Conservation (phyloP, 1,139 yeast species). For the Suhomyces choctaworum region DNA sequence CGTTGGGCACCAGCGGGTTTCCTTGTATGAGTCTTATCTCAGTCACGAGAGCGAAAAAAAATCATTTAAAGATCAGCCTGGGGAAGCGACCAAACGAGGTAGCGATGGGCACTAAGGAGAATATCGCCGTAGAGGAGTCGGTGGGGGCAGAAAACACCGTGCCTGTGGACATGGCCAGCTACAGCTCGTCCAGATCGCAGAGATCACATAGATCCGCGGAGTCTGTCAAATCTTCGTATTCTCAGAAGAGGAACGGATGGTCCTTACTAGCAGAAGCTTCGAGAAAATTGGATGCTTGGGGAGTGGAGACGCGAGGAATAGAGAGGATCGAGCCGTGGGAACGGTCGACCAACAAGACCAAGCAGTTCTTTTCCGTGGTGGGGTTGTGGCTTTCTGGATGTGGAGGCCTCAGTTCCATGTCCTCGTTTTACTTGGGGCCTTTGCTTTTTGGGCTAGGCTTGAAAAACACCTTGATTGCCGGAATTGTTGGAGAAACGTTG, state of each 20-base stretch:
- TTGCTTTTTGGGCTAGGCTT: slow-evolving; percentile 66
- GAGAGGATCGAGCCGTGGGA: slow-evolving; percentile 74
- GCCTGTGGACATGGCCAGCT: background rate
- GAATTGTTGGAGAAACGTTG: slow-evolving; percentile 58
- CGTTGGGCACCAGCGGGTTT: no score
- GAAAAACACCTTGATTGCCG: slow-evolving; percentile 58
- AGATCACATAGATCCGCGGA: no score
- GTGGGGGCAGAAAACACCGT: background rate
- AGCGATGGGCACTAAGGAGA: slow-evolving; percentile 4
- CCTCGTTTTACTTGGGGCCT: slow-evolving; percentile 76
- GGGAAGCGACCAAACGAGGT: no score
- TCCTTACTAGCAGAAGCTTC: slow-evolving; percentile 17
- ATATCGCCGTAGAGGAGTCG: background rate
- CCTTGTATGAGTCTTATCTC: no score
- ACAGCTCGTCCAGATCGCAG: slow-evolving; percentile 1
- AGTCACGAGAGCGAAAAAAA: no score
- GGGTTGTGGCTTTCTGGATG: slow-evolving; percentile 85
- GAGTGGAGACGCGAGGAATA: slow-evolving; percentile 81
- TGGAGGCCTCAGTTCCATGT: slow-evolving; percentile 84
- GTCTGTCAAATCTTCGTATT: slow-evolving; percentile 1
- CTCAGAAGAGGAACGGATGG: slow-evolving; percentile 6
- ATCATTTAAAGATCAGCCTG: no score
- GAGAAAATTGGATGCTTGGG: slow-evolving; percentile 37
- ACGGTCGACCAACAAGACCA: slow-evolving; percentile 50
- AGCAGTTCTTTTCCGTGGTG: slow-evolving; percentile 57